Percentiles rank a stretch among this genome's conserved stretches.
phyloP scores from a whole-genome alignment of 1,139 yeast species.

The Pichia sp. region DNA sequence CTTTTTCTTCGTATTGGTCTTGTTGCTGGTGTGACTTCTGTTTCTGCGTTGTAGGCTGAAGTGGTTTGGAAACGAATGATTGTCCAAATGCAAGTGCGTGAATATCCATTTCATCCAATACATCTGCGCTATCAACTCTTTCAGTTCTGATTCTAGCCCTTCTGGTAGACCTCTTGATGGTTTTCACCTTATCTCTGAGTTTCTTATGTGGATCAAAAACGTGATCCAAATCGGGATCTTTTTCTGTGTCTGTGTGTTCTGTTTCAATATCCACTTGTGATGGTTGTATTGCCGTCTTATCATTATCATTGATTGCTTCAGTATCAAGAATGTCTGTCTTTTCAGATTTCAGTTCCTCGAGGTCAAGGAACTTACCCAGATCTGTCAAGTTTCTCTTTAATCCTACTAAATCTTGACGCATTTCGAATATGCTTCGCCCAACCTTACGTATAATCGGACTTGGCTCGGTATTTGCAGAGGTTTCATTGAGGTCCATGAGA shows the following conservation, averaged over 20 bases:
- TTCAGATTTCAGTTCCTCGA: neutral
- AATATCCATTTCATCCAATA: conserved; percentile 32
- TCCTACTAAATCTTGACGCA: conserved; percentile 28
- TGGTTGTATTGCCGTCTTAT: neutral
- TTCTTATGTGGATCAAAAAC: conserved; percentile 22
- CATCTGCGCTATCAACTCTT: conserved; percentile 23
- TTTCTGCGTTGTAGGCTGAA: too few species aligned
- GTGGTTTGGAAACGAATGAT: too few species aligned
- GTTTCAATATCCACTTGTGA: too few species aligned
- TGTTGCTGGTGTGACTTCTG: too few species aligned
- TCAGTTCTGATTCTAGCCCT: conserved; percentile 41
- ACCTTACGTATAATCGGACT: conserved; percentile 24
- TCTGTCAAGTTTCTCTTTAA: conserved; percentile 21
- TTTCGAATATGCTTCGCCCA: conserved; percentile 28
- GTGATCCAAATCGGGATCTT: conserved; percentile 19
- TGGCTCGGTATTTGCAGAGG: conserved; percentile 20
- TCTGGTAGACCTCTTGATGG: conserved; percentile 60
- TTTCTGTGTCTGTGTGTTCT: too few species aligned
- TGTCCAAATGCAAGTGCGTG: conserved; percentile 38
- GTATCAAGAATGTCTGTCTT: neutral
- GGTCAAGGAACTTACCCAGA: conserved; percentile 9
- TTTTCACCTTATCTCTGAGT: conserved; percentile 21
- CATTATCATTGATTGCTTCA: neutral
- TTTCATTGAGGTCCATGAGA: neutral
- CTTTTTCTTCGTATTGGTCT: conserved; percentile 4